Evolutionary conservation across 345 rosid species (phyloP), one percentile per base, ranked within the genome.

Genomic region (Sisymbrium irio): DNA sequence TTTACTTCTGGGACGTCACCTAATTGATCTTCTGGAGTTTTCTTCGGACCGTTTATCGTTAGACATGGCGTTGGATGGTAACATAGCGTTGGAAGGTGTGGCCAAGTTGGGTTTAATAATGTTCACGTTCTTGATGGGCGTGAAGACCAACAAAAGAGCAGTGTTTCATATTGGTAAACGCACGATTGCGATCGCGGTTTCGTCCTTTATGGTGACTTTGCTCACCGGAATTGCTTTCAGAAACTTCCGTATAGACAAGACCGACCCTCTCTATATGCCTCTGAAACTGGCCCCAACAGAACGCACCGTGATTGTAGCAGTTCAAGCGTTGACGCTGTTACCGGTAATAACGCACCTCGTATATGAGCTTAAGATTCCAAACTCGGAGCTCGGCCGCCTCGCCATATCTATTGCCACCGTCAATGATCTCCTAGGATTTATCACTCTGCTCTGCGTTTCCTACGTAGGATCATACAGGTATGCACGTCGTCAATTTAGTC

Each of bases 61-160:
- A 28, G 71, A 77, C 17, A 30, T 30, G 1, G 65, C 67, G n/a
- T 40, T 39, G 27, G 61, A 56, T 9, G 74, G 78, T 18, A n/a
- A 61, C 51, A 7, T 41, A 10, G 40, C 78, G 7, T 15, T 83
- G 32, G 83, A 78, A 9, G 49, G 84, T 11, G 14, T 79, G 11
- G 83, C 74, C 33, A 8, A 70, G 11, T 37, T 88, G 6, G 91
- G 83, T 6, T 77, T 62, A 17, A 54, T 67, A 45, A 28, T 85
- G 65, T 85, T 81, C 78, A 49, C 82, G 37, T 87, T 87, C 66
- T 73, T 85, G 47, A 71, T 75, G 78, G 84, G 73, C 9, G 85
- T 87, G 39, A 85, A 84, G 79, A 80, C 79, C 62, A 83, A 87
- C 55, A 68, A 75, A 44, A 64, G 47, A 27, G 56, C 77, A 0